Evolutionary conservation across 1,139 yeast genomes (phyloP).

Genomic region (Yamadazyma diddensiae): DNA sequence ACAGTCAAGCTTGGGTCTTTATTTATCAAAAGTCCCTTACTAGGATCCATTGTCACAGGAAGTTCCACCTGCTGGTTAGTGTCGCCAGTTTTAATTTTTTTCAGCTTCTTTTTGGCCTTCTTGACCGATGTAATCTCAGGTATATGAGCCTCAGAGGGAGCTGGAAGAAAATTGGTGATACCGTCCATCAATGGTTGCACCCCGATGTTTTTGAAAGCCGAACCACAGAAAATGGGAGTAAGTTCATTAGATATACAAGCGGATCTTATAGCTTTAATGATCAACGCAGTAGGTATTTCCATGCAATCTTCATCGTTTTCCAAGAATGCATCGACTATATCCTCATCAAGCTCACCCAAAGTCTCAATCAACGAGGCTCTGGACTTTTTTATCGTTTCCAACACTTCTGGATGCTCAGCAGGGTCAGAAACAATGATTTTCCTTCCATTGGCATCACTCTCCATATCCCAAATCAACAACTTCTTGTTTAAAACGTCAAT

Average conservation of each 20-base stretch:
- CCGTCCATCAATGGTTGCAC: conserved; percentile 94
- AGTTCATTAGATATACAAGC: conserved; percentile 59
- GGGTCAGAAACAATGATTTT: conserved; percentile 50
- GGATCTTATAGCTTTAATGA: conserved; percentile 57
- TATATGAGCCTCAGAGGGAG: conserved; percentile 62
- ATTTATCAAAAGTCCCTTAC: conserved; percentile 51
- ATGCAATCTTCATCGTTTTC: conserved; percentile 70
- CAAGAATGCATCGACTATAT: conserved; percentile 70
- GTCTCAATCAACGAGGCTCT: conserved; percentile 82
- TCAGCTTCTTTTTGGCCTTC: conserved; percentile 11
- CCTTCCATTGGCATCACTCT: conserved; percentile 50
- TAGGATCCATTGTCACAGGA: conserved; percentile 35
- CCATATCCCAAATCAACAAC: conserved; percentile 58
- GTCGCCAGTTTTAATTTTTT: conserved; percentile 9
- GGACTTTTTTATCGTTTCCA: conserved; percentile 51
- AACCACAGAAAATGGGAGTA: conserved; percentile 87
- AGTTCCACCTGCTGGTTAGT: conserved; percentile 19
- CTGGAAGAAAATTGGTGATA: conserved; percentile 70
- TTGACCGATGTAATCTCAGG: conserved; percentile 48
- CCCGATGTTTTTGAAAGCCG: conserved; percentile 89
- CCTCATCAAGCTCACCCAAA: conserved; percentile 77
- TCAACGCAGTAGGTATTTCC: conserved; percentile 49
- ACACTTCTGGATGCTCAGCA: conserved; percentile 29
- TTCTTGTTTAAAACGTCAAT: conserved; percentile 74
- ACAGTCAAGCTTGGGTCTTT: conserved; percentile 58